phyloP scores from a whole-genome alignment of 768 basidiomycete genomes.

The Jaapia argillacea region DNA sequence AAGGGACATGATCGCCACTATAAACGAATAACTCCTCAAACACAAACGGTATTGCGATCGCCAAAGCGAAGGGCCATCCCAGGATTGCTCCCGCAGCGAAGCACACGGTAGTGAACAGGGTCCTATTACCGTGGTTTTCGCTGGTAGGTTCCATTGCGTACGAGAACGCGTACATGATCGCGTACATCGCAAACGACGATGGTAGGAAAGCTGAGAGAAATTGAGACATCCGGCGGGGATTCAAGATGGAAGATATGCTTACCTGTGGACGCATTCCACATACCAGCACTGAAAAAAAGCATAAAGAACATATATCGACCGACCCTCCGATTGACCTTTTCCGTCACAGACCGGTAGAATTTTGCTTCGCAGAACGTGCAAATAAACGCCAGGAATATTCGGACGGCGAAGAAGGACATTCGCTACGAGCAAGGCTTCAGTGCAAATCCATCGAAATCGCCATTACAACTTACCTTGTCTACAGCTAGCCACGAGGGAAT shows the following conservation, averaged over 20 bases:
- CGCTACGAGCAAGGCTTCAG: constrained; percentile 60
- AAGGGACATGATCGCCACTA: constrained; percentile 53
- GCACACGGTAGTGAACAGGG: constrained; percentile 52
- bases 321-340: constrained; percentile 78
- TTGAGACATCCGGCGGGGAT: not conserved
- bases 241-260: constrained; percentile 12
- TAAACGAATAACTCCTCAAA: constrained; percentile 81
- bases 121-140: constrained; percentile 39
- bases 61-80: constrained; percentile 95
- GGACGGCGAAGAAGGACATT: constrained; percentile 80
- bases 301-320: constrained; percentile 93
- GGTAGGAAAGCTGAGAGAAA: constrained; percentile 72
- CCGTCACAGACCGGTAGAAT: constrained; percentile 73
- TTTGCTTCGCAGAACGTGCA: constrained; percentile 71
- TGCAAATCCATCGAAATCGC: not conserved
- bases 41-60: constrained; percentile 81
- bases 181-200: constrained; percentile 93
- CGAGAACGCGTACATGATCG: constrained; percentile 68
- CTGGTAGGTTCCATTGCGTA: constrained; percentile 54
- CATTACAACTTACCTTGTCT: constrained; percentile 68
- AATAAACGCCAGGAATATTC: constrained; percentile 66
- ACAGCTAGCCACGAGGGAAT: constrained; percentile 44
- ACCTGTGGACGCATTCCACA: constrained; percentile 92
- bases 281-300: constrained; percentile 77
- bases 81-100: constrained; percentile 81